These are phyloP conservation scores for Calocybe indica DNA, from an alignment of 768 basidiomycete genomes.

Conservation along the genomic window DNA sequence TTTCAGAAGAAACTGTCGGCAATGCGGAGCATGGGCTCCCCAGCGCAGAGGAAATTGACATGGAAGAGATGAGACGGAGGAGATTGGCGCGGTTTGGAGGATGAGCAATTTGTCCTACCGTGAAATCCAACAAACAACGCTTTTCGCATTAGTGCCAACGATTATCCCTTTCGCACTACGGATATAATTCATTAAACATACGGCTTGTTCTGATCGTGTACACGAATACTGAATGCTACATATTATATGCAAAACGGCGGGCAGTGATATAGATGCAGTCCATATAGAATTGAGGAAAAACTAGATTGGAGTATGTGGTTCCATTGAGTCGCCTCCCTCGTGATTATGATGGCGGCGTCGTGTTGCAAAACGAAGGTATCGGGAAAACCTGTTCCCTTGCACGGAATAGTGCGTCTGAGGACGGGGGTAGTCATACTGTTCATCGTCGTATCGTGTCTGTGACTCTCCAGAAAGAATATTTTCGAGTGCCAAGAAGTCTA, in stretches of 20 bases:
- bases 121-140: not conserved
- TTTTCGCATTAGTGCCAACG: too few species aligned
- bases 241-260: not conserved
- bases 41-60: conserved; percentile 31
- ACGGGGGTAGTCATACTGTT: conserved; percentile 13
- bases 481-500: conserved; percentile 59
- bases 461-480: conserved; percentile 39
- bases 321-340: conserved; percentile 23
- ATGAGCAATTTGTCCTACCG: conserved; percentile 13
- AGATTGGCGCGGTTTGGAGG: conserved; percentile 61
- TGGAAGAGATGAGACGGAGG: conserved; percentile 65
- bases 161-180: too few species aligned
- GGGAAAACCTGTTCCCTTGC: conserved; percentile 42
- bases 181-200: too few species aligned
- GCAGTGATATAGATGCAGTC: not conserved
- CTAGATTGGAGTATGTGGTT: conserved; percentile 26
- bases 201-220: too few species aligned
- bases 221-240: not conserved
- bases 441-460: conserved; percentile 11
- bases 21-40: conserved; percentile 17
- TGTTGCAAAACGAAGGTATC: conserved; percentile 49
- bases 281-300: not conserved
- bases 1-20: conserved; percentile 26
- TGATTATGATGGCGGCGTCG: conserved; percentile 22
- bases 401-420: conserved; percentile 6